Percentiles rank a stretch among this genome's conserved stretches.
phyloP scores from a whole-genome alignment of 2,329 filamentous ascomycete species.

The Epichloe gansuensis region DNA sequence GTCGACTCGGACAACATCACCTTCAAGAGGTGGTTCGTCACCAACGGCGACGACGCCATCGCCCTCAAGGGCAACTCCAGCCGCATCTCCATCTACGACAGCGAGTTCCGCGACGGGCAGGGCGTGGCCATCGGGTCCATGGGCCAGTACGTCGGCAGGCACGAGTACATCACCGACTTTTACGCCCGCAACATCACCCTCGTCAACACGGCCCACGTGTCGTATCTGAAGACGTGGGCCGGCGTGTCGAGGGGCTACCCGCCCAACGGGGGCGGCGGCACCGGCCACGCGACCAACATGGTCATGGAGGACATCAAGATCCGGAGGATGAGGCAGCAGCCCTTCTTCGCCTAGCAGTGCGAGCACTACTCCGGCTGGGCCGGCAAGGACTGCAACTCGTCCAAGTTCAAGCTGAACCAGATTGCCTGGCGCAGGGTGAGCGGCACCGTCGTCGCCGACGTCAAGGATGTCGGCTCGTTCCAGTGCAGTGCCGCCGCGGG shows the following conservation, averaged over 20 bases:
- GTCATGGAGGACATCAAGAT: constrained; percentile 19
- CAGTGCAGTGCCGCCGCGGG: constrained; percentile 20
- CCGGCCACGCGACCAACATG: constrained; percentile 26
- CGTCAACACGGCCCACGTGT: constrained; percentile 31
- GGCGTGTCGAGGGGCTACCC: constrained; percentile 35
- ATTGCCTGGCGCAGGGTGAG: constrained; percentile 16
- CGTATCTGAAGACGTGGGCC: constrained; percentile 49
- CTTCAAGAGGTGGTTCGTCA: constrained; percentile 35
- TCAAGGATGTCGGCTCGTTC: constrained; percentile 16
- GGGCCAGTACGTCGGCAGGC: constrained; percentile 36
- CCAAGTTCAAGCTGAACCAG: constrained; percentile 18
- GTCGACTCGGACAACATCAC: constrained; percentile 38
- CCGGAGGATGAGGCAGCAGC: constrained; percentile 14
- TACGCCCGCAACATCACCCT: constrained; percentile 33
- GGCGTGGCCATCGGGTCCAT: constrained; percentile 46
- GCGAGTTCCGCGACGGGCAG: constrained; percentile 33
- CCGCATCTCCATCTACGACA: constrained; percentile 37
- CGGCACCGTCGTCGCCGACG: constrained; percentile 16
- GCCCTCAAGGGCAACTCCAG: constrained; percentile 42
- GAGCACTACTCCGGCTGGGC: constrained; percentile 22
- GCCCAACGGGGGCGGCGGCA: constrained; percentile 45
- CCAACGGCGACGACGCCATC: constrained; percentile 41
- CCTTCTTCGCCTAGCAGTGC: constrained; percentile 23
- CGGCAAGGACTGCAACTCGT: constrained; percentile 22
- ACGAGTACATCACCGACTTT: constrained; percentile 37